Conservation (phyloP, 176 grass and related monocot genomes). For the Chrysopogon serrulatus region DNA sequence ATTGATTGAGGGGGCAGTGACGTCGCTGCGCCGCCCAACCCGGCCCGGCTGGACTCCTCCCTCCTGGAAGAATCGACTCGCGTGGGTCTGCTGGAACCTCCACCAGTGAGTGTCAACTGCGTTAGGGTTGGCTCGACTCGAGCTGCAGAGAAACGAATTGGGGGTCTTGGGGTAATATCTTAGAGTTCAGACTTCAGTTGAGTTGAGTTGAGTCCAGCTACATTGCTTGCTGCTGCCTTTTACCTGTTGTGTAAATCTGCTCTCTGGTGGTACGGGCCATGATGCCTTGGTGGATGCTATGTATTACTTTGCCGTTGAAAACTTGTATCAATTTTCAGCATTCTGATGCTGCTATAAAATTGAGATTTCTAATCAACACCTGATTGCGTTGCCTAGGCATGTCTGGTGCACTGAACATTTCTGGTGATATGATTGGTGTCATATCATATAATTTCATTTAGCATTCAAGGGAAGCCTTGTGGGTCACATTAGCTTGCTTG, state of each 20-base stretch:
- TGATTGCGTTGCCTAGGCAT: neutral
- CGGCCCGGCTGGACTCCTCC: neutral
- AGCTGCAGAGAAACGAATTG: neutral
- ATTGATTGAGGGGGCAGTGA: neutral
- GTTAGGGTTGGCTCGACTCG: neutral
- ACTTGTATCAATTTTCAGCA: neutral
- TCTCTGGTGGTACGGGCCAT: neutral
- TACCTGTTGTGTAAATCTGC: neutral
- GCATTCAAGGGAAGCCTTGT: neutral
- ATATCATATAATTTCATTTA: neutral
- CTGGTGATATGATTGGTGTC: neutral
- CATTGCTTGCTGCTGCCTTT: neutral
- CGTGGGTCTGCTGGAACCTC: neutral
- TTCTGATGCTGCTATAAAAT: neutral
- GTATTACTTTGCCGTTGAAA: neutral
- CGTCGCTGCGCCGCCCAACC: neutral
- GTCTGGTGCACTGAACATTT: neutral
- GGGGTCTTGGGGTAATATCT: neutral
- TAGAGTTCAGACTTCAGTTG: neutral
- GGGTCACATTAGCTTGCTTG: neutral
- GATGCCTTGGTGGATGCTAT: neutral
- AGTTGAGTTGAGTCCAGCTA: too few relatives aligned
- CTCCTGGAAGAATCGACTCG: neutral
- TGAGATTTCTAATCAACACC: neutral
- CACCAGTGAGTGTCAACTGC: neutral